A percentile compares a stretch with the other conserved stretches of the same genome.
Conservation (phyloP, 2,329 filamentous ascomycete species). For the Chalaropsis ovoidea region DNA sequence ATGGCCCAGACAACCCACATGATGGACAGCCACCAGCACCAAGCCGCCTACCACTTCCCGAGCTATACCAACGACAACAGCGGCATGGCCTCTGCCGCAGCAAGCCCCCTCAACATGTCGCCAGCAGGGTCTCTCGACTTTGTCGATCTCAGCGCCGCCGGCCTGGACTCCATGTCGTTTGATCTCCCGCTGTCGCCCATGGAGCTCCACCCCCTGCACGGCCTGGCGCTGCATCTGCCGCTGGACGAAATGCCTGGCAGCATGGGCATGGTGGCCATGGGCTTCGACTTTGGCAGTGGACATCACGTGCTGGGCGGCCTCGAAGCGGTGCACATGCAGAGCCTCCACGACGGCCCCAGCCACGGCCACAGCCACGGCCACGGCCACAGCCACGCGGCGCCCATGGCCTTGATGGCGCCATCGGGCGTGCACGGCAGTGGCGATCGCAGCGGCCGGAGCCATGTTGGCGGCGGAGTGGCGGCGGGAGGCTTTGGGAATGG, state of each 20-base stretch:
- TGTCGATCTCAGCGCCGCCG: neutral
- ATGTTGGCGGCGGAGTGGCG: neutral
- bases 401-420: constrained; percentile 12
- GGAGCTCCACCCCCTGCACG: neutral
- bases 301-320: neutral
- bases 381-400: neutral
- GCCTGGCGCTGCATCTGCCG: neutral
- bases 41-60: neutral
- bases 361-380: no score
- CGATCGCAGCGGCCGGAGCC: neutral
- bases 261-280: neutral
- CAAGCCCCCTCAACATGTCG: neutral
- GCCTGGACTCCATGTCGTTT: neutral
- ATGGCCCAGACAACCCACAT: neutral
- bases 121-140: neutral
- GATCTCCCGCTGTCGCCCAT: neutral
- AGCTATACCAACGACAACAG: neutral
- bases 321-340: neutral
- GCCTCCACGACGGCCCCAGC: neutral
- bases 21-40: neutral
- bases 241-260: neutral
- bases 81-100: neutral
- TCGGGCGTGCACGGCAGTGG: neutral
- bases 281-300: neutral
- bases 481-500: neutral